Evolutionary conservation across 2,329 filamentous ascomycete species (phyloP), one percentile per base, ranked within the genome.

Genomic region (Neonectria faginata): DNA sequence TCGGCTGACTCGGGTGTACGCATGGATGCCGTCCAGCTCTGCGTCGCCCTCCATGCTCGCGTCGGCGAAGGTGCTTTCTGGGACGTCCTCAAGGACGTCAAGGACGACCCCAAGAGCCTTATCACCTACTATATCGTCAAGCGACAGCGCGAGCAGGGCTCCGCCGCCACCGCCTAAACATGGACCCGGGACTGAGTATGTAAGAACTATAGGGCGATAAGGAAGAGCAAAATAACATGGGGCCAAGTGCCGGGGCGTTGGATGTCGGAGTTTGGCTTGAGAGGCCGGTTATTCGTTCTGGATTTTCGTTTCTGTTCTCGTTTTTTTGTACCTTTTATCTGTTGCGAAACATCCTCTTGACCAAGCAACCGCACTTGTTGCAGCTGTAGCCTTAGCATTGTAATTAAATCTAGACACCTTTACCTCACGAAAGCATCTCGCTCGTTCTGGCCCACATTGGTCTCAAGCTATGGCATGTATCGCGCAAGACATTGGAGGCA

Each of bases 121-220:
- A 89, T 94, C 72, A 94, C 91, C 10, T 94, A 94, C 76, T 94
- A 94, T 77, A 90, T 94, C 73, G 91, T 92, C 44, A 90, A 90
- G 83, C 84, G 85, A 75, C 88, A 91, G 78, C 81, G 88, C 57
- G 88, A 91, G 78, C 75, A 77, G 62, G 71, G 65, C 31, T 61
- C 66, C 27, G 42, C 62, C 53, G 42, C 70, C 44, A 45, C 47
- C 11, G 62, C 45, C 41, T 65, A 60, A 65, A 12, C 31, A 27
- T 42, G 22, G 22, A 47, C 8, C 42, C 16, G 9, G 41, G 18
- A 25, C 12, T 10, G n/a, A 36, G 53, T 41, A 36, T 11, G 48
- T 16, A 36, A 36, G 14, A 51, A 54, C 45, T 20, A 42, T 3
- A 51, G 16, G 44, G 57, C 29, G 57, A 57, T 29, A 50, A 36